Conservation (phyloP, 768 basidiomycete genomes). For the Naganishia friedmannii region DNA sequence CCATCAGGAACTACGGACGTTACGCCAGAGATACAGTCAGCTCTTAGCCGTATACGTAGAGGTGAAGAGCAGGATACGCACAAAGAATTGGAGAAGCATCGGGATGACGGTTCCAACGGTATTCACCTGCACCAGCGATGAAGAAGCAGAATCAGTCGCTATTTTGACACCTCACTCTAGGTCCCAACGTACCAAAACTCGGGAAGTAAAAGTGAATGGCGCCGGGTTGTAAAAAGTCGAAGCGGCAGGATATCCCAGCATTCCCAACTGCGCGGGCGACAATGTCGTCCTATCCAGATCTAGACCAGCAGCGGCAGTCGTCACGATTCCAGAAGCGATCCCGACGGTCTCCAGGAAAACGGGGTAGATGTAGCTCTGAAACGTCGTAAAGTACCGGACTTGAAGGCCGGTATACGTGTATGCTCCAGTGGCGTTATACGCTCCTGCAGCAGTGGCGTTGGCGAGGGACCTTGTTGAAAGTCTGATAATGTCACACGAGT, state of each 20-base stretch:
- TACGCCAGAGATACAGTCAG: not conserved
- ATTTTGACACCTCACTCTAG: too few relatives aligned
- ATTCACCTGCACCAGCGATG: slow-evolving; percentile 3
- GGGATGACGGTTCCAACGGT: slow-evolving; percentile 18
- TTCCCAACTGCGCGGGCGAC: too few relatives aligned
- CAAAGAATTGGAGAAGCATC: slow-evolving; percentile 22
- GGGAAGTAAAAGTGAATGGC: too few relatives aligned
- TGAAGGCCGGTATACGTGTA: slow-evolving; percentile 22
- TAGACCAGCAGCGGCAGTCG: not conserved
- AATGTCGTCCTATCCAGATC: not conserved
- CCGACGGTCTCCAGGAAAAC: slow-evolving; percentile 1
- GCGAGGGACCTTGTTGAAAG: too few relatives aligned
- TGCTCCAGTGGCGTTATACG: slow-evolving; percentile 4
- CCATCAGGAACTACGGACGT: slow-evolving; percentile 16
- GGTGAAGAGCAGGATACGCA: not conserved
- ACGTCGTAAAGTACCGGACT: slow-evolving; percentile 12
- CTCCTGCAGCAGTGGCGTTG: not conserved
- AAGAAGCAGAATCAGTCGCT: too few relatives aligned
- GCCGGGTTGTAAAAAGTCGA: too few relatives aligned
- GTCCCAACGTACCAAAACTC: too few relatives aligned
- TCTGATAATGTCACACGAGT: too few relatives aligned
- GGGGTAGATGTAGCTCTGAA: slow-evolving; percentile 6
- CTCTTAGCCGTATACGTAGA: not conserved
- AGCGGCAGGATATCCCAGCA: too few relatives aligned
- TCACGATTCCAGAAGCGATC: slow-evolving; percentile 14